These are phyloP conservation scores for Entamoeba invadens DNA, from an alignment of 208 protist genomes.

Conservation along the genomic window DNA sequence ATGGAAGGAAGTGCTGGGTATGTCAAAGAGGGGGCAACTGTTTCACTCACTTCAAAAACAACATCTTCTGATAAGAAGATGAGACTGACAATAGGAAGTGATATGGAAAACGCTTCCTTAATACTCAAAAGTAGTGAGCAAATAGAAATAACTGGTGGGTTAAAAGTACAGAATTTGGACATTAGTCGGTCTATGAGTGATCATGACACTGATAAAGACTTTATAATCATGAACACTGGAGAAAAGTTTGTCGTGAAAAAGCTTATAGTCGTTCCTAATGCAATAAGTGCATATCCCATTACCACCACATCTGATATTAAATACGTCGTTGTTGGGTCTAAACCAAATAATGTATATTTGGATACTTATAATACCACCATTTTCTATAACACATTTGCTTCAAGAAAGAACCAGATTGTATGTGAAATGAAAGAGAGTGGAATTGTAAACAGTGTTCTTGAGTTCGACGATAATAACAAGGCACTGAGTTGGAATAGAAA, in stretches of 20 bases:
- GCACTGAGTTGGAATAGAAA: not conserved
- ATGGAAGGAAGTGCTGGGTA: too few relatives aligned
- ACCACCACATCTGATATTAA: not conserved
- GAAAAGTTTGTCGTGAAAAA: not conserved
- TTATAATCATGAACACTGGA: not conserved
- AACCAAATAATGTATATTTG: not conserved
- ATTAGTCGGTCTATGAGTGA: not conserved
- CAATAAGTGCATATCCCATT: not conserved
- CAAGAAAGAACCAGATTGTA: not conserved
- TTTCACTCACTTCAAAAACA: not conserved
- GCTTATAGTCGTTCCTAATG: not conserved
- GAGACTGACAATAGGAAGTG: not conserved
- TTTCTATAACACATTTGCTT: not conserved
- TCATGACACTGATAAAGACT: not conserved
- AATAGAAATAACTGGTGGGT: not conserved
- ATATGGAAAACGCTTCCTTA: not conserved
- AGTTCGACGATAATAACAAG: not conserved
- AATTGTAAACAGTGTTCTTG: not conserved
- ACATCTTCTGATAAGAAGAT: not conserved
- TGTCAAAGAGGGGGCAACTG: not conserved
- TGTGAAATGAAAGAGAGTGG: not conserved
- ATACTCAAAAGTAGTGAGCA: not conserved
- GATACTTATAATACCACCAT: not conserved
- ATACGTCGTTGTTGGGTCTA: not conserved
- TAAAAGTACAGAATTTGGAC: too few relatives aligned